Evolutionary conservation across 192 early-diverging fungal species (phyloP).

Genomic region (Martensiomyces pterosporus): DNA sequence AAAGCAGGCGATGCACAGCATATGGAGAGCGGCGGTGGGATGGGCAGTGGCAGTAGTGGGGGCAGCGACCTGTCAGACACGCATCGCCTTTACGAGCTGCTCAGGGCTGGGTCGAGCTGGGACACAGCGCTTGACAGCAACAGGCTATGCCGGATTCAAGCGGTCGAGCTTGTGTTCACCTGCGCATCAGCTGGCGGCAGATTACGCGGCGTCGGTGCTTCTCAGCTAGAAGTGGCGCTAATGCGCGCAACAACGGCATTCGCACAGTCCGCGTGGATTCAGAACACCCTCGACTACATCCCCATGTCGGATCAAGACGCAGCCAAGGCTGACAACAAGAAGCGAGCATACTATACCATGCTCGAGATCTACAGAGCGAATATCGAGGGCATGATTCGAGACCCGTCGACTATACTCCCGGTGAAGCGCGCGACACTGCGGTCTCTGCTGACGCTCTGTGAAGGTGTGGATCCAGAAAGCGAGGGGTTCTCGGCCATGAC

Average conservation of each 20-base stretch:
- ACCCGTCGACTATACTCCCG: constrained; percentile 13
- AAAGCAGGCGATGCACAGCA: background rate
- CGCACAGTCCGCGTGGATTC: constrained; percentile 30
- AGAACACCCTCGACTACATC: constrained; percentile 9
- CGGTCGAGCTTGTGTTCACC: constrained; percentile 37
- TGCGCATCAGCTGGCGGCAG: constrained; percentile 22
- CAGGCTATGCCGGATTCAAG: constrained; percentile 15
- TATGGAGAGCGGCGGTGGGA: background rate
- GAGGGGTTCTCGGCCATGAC: constrained; percentile 47
- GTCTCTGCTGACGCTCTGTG: constrained; percentile 33
- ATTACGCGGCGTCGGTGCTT: constrained; percentile 11
- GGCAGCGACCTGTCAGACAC: background rate
- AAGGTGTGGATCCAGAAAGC: constrained; percentile 23
- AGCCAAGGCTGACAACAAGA: background rate
- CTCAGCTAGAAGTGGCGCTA: constrained; percentile 13
- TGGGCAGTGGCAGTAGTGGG: background rate
- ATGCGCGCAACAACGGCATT: constrained; percentile 19
- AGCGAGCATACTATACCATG: constrained; percentile 12
- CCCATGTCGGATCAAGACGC: constrained; percentile 5
- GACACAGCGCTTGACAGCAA: constrained; percentile 13
- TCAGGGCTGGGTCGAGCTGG: constrained; percentile 22
- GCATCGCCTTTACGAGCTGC: constrained; percentile 14
- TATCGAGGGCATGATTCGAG: constrained; percentile 25
- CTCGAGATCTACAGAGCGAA: constrained; percentile 42
- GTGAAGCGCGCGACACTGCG: constrained; percentile 37